A percentile compares a stretch with the other conserved stretches of the same genome.
Evolutionary conservation across 2,329 filamentous ascomycete genomes (phyloP).

Genomic region (Aspergillus transmontanensis): DNA sequence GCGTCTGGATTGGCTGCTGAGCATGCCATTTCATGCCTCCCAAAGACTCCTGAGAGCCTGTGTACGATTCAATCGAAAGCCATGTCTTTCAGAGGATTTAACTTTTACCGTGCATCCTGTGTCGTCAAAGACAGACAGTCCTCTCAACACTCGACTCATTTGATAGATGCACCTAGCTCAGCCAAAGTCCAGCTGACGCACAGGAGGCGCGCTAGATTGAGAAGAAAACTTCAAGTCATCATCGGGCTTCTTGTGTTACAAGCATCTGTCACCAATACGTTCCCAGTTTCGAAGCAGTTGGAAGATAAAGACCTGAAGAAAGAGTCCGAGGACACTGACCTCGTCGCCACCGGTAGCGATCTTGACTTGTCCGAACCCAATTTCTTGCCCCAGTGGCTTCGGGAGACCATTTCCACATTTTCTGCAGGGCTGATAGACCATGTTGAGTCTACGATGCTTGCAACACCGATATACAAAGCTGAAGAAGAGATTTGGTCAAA

Average conservation of each 20-base stretch:
- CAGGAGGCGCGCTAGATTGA: conserved; percentile 1
- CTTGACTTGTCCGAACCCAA: not conserved
- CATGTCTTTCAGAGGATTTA: not conserved
- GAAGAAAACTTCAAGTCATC: conserved; percentile 9
- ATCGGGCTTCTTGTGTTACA: conserved; percentile 5
- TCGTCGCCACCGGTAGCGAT: no score
- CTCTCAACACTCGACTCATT: not conserved
- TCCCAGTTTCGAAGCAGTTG: not conserved
- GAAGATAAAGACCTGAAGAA: not conserved
- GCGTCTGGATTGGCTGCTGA: not conserved
- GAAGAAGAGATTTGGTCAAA: not conserved
- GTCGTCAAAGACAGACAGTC: not conserved
- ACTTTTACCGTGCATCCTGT: not conserved
- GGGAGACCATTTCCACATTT: not conserved
- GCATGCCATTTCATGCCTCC: not conserved
- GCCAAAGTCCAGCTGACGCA: not conserved
- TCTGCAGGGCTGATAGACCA: not conserved
- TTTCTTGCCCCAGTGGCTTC: not conserved
- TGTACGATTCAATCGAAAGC: no score
- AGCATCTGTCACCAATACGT: not conserved
- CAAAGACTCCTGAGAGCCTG: not conserved
- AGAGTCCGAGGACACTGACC: not conserved
- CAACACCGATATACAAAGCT: not conserved
- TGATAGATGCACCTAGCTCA: not conserved
- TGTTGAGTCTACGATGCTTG: not conserved